Percentiles rank a stretch among this genome's conserved stretches.
Evolutionary conservation across 75 land plant species (phyloP).

Genomic region (Gnetum montanum): DNA sequence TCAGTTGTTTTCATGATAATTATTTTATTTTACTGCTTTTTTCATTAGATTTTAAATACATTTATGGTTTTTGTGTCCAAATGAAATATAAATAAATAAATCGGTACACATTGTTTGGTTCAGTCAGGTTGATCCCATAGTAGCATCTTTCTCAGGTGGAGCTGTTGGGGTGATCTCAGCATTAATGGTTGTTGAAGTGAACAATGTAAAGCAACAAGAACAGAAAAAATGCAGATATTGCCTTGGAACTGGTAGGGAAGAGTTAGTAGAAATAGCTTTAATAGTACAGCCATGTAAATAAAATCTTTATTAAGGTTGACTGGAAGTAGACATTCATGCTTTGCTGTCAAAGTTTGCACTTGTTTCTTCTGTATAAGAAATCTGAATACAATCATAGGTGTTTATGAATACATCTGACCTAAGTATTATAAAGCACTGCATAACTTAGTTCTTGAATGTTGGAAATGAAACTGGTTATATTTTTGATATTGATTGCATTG

Average conservation of each 20-base stretch:
- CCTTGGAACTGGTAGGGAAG: conserved; percentile 73
- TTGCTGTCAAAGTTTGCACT: too few relatives aligned
- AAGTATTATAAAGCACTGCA: too few relatives aligned
- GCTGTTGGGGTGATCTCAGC: conserved; percentile 99
- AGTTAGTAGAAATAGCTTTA: background rate
- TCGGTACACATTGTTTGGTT: background rate
- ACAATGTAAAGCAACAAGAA: conserved; percentile 97
- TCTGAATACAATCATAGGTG: too few relatives aligned
- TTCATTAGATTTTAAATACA: background rate
- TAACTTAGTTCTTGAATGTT: too few relatives aligned
- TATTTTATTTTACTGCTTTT: background rate
- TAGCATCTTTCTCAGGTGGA: conserved; percentile 97
- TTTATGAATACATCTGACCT: too few relatives aligned
- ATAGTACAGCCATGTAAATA: too few relatives aligned
- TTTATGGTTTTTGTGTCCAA: background rate
- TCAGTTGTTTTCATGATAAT: too few relatives aligned
- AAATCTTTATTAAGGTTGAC: too few relatives aligned
- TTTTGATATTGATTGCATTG: too few relatives aligned
- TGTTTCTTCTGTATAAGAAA: too few relatives aligned
- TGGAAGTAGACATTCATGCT: too few relatives aligned
- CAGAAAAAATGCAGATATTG: conserved; percentile 92
- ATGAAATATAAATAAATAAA: background rate
- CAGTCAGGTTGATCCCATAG: conserved; percentile 98
- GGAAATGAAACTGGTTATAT: too few relatives aligned
- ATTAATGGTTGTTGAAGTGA: conserved; percentile 91